These are phyloP conservation scores for Isoetes taiwanensis DNA, from an alignment of 75 land plant genomes.

Conservation along the genomic window DNA sequence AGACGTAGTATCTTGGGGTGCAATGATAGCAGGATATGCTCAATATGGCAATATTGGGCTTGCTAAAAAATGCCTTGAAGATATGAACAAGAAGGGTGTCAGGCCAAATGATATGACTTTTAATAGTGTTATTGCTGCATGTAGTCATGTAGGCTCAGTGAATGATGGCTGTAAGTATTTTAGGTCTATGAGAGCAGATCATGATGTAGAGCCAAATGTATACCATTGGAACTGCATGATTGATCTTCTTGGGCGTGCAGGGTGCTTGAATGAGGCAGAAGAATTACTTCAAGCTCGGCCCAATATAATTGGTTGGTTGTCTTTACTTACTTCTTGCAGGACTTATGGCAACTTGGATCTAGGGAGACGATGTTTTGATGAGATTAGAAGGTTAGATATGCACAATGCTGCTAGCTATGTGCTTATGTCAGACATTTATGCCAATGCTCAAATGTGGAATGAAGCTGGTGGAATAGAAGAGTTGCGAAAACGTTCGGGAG, in stretches of 20 bases:
- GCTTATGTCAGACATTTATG: neutral
- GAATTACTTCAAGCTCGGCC: constrained; percentile 3
- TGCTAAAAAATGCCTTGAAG: constrained; percentile 26
- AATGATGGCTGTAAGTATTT: neutral
- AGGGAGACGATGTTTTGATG: neutral
- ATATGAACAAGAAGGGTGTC: constrained; percentile 21
- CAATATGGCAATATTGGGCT: constrained; percentile 14
- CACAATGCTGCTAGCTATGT: neutral
- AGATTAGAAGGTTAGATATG: neutral
- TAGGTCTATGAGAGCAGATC: neutral
- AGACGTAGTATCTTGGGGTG: constrained; percentile 30
- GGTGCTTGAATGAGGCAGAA: constrained; percentile 6
- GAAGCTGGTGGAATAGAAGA: neutral
- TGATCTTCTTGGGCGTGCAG: constrained; percentile 7
- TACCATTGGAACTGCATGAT: neutral
- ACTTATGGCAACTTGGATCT: constrained; percentile 6
- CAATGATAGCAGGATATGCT: constrained; percentile 24
- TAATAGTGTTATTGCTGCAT: neutral
- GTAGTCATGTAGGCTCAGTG: neutral
- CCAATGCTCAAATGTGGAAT: neutral
- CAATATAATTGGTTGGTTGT: neutral
- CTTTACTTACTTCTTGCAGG: constrained; percentile 8
- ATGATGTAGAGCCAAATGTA: neutral
- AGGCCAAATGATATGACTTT: constrained; percentile 26
- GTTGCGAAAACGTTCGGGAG: neutral